Conservation (phyloP, 352 stramenopile species). For the Peronospora belbahrii region DNA sequence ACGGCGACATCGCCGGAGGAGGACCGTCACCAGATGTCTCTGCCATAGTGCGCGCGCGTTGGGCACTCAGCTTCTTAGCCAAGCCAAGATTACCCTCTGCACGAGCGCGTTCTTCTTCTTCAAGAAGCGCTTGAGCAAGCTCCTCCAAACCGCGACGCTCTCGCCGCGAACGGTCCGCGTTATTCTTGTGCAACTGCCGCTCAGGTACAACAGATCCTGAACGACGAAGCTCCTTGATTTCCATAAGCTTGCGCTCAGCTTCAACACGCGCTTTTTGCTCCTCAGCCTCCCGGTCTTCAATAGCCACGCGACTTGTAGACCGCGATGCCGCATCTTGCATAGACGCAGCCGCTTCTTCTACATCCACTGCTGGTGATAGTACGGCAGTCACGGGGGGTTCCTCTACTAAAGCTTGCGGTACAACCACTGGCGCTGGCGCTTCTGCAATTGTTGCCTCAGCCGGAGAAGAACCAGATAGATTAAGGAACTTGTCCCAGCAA, state of each 20-base stretch:
- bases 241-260: conserved; percentile 73
- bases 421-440: conserved; percentile 6
- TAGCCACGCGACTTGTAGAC: conserved; percentile 29
- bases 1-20: conserved; percentile 30
- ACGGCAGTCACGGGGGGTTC: conserved; percentile 4
- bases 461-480: conserved; percentile 27
- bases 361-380: conserved; percentile 15
- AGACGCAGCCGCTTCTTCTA: conserved; percentile 18
- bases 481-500: conserved; percentile 83
- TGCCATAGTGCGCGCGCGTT: conserved; percentile 65
- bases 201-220: conserved; percentile 59
- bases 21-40: conserved; percentile 37
- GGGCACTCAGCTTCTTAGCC: conserved; percentile 71
- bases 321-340: conserved; percentile 25
- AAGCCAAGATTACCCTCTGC: conserved; percentile 66
- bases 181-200: conserved; percentile 47
- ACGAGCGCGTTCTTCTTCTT: conserved; percentile 74
- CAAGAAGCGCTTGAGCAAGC: conserved; percentile 62
- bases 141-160: conserved; percentile 73
- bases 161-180: conserved; percentile 51
- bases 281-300: conserved; percentile 54
- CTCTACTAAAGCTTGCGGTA: conserved; percentile 5
- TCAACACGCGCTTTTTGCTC: conserved; percentile 70
- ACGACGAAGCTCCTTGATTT: conserved; percentile 68
- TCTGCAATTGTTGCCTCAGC: not conserved